These are phyloP conservation scores for Decorospora gaudefroyi DNA, from an alignment of 2,329 filamentous ascomycete species.

Conservation along the genomic window DNA sequence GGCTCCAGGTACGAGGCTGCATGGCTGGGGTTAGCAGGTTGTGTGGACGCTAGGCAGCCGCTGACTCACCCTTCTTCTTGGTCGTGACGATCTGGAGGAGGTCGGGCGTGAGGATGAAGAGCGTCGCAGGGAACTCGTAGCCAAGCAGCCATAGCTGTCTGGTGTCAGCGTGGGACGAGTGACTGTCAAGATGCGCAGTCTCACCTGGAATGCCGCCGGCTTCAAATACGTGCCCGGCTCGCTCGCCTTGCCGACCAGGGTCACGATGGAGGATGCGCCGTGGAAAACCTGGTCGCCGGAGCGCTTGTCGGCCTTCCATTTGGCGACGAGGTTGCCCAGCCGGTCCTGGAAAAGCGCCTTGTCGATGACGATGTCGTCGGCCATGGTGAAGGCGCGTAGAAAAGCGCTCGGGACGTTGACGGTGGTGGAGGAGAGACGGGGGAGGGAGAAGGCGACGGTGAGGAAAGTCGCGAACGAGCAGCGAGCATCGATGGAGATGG, in stretches of 20 bases:
- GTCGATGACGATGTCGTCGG: conserved; percentile 85
- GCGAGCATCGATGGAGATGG: too few species aligned
- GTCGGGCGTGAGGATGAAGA: conserved; percentile 90
- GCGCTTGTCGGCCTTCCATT: conserved; percentile 97
- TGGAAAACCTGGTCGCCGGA: conserved; percentile 82
- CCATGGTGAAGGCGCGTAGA: conserved; percentile 55
- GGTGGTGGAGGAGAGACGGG: conserved; percentile 14
- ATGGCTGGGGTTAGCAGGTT: conserved; percentile 44
- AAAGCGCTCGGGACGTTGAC: conserved; percentile 25
- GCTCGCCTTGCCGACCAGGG: conserved; percentile 88
- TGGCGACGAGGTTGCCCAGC: conserved; percentile 79
- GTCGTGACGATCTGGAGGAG: conserved; percentile 92
- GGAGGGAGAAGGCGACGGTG: conserved; percentile 21
- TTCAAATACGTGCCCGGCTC: conserved; percentile 88
- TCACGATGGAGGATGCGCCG: conserved; percentile 82
- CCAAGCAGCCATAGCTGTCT: conserved; percentile 93
- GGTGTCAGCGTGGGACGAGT: conserved; percentile 28
- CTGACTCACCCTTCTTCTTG: conserved; percentile 81
- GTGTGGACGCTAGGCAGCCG: not conserved
- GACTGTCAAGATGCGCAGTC: conserved; percentile 34
- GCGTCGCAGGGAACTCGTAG: conserved; percentile 95
- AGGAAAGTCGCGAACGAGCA: conserved; percentile 36
- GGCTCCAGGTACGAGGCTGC: conserved; percentile 89
- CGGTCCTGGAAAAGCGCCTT: conserved; percentile 92
- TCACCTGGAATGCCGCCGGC: conserved; percentile 93